These are phyloP conservation scores for Basipetospora chlamydospora DNA, from an alignment of 2,329 filamentous ascomycete genomes.

Conservation along the genomic window DNA sequence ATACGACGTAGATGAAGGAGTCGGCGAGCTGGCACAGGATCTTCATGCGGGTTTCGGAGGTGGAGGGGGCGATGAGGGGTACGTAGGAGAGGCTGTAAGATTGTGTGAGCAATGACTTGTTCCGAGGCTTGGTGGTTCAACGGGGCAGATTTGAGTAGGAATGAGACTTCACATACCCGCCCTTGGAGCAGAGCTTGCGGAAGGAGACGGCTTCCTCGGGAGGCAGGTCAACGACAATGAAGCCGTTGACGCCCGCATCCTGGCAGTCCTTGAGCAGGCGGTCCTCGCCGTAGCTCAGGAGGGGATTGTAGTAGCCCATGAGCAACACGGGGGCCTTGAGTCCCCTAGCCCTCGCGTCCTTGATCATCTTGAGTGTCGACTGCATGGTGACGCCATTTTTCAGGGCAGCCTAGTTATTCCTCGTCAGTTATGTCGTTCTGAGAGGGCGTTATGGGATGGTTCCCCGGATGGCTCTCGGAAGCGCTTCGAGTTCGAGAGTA, in stretches of 20 bases:
- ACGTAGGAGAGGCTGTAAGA: conserved; percentile 68
- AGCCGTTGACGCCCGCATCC: conserved; percentile 78
- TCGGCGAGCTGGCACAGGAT: conserved; percentile 92
- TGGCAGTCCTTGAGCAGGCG: conserved; percentile 71
- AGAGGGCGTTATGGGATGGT: neutral
- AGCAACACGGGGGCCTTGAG: conserved; percentile 72
- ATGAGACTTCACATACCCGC: conserved; percentile 57
- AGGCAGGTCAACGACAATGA: conserved; percentile 91
- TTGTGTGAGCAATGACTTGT: conserved; percentile 4
- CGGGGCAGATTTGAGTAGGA: too few relatives aligned
- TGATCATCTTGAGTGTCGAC: conserved; percentile 69
- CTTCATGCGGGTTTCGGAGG: conserved; percentile 86
- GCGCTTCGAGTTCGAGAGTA: too few relatives aligned
- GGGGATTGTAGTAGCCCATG: conserved; percentile 98
- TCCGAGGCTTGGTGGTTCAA: too few relatives aligned
- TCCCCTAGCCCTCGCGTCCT: conserved; percentile 61
- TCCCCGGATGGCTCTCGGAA: too few relatives aligned
- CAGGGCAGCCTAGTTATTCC: conserved; percentile 58
- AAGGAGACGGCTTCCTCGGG: conserved; percentile 93
- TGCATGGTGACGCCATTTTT: conserved; percentile 76
- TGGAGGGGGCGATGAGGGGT: conserved; percentile 88
- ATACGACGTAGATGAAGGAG: conserved; percentile 98
- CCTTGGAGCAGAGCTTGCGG: conserved; percentile 66
- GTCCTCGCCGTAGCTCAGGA: conserved; percentile 90
- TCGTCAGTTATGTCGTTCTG: conserved; percentile 7